Percentiles rank a stretch among this genome's conserved stretches.
phyloP scores from a whole-genome alignment of 805 yeast genomes.

The Nematodospora valgi region DNA sequence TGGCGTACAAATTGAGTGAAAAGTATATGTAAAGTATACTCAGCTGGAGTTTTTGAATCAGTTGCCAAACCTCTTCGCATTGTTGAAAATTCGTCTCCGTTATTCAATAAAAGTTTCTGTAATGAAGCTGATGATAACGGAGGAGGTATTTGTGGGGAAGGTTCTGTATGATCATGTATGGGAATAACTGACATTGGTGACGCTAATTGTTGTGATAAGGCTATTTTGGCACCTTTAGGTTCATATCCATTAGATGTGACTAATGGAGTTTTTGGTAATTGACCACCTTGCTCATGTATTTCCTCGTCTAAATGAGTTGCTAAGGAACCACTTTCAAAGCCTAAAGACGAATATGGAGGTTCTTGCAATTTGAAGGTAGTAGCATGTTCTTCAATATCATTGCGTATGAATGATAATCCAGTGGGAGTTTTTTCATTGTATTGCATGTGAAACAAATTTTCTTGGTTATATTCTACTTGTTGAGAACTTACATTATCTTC shows the following conservation, averaged over 20 bases:
- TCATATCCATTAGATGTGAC: not conserved
- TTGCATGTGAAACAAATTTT: no score
- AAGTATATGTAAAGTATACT: conserved; percentile 88
- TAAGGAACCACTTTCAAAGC: not conserved
- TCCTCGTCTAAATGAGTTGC: not conserved
- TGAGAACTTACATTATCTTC: conserved; percentile 1
- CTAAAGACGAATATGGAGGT: conserved; percentile 7
- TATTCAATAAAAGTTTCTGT: conserved; percentile 22
- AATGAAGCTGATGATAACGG: conserved; percentile 18
- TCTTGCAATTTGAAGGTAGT: conserved; percentile 14
- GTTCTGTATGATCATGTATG: conserved; percentile 18
- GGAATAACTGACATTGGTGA: conserved; percentile 19
- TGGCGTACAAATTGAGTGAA: conserved; percentile 94
- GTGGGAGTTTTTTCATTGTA: not conserved
- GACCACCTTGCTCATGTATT: conserved; percentile 2
- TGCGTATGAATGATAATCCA: conserved; percentile 7
- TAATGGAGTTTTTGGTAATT: conserved; percentile 5
- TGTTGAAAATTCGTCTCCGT: conserved; percentile 22
- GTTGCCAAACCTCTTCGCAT: conserved; percentile 41
- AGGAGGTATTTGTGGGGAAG: conserved; percentile 35
- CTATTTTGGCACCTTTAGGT: not conserved
- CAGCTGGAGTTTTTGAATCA: conserved; percentile 71
- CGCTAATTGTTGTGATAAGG: conserved; percentile 16
- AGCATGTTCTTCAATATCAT: conserved; percentile 8
- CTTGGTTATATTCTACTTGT: not conserved